These are phyloP conservation scores for Microsporum canis DNA, from an alignment of 2,329 filamentous ascomycete genomes.

Conservation along the genomic window DNA sequence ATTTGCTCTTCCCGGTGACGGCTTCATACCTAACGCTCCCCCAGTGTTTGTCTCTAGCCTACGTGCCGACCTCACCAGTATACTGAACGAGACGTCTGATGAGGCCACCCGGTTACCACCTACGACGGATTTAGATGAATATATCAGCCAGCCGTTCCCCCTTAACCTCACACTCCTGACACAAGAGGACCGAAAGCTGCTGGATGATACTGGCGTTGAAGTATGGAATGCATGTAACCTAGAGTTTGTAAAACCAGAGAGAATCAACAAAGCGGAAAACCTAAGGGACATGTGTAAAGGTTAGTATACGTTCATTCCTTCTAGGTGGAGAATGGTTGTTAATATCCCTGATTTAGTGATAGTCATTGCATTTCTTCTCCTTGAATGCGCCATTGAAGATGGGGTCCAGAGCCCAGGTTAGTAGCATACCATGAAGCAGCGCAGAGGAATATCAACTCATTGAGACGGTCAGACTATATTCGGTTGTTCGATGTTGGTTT, in stretches of 20 bases:
- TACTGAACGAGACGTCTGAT: neutral
- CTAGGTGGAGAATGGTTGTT: neutral
- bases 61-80: neutral
- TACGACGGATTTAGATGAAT: neutral
- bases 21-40: neutral
- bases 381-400: conserved; percentile 43
- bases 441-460: neutral
- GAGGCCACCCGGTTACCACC: neutral
- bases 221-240: conserved; percentile 31
- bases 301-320: neutral
- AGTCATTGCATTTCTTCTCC: conserved; percentile 54
- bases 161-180: neutral
- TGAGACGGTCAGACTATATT: conserved; percentile 22
- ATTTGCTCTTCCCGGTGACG: neutral
- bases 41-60: neutral
- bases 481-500: conserved; percentile 57
- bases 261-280: conserved; percentile 10
- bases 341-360: conserved; percentile 26
- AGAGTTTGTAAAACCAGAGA: conserved; percentile 13
- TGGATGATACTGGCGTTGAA: conserved; percentile 25
- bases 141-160: neutral
- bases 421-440: neutral
- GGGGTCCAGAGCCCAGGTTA: conserved; percentile 3
- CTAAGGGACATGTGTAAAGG: neutral
- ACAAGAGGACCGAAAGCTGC: neutral